Percentiles rank a stretch among this genome's conserved stretches.
Evolutionary conservation across 768 basidiomycete genomes (phyloP).

Genomic region (Leccinum variicolor): DNA sequence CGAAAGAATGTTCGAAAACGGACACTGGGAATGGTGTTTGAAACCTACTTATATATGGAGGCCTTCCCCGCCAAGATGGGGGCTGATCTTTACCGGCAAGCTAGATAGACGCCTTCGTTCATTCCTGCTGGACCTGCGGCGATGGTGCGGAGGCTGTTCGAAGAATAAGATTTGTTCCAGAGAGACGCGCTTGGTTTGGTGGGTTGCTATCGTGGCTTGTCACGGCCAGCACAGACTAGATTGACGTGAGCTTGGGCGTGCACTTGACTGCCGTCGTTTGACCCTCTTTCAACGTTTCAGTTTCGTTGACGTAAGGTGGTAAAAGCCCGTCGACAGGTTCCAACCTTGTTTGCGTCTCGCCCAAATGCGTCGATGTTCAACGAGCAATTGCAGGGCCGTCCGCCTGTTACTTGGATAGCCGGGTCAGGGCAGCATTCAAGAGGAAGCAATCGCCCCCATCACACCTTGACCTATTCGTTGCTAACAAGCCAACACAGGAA

Average conservation of each 20-base stretch:
- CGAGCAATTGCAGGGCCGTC: too few species aligned
- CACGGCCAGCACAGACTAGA: not conserved
- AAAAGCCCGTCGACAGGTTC: too few species aligned
- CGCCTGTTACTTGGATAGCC: not conserved
- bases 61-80: not conserved
- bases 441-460: not conserved
- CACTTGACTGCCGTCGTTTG: not conserved
- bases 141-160: not conserved
- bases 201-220: not conserved
- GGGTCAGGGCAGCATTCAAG: not conserved
- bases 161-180: not conserved
- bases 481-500: slow-evolving; percentile 13
- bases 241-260: not conserved
- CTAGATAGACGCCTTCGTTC: not conserved
- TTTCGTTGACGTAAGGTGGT: too few species aligned
- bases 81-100: not conserved
- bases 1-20: not conserved
- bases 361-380: too few species aligned
- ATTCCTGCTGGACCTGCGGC: not conserved
- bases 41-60: too few species aligned
- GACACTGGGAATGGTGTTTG: not conserved
- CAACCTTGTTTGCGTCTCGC: too few species aligned
- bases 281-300: too few species aligned
- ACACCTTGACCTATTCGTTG: not conserved
- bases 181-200: not conserved